Evolutionary conservation across 768 basidiomycete species (phyloP), one percentile per base, ranked within the genome.

Genomic region (Xanthoconium purpureum): DNA sequence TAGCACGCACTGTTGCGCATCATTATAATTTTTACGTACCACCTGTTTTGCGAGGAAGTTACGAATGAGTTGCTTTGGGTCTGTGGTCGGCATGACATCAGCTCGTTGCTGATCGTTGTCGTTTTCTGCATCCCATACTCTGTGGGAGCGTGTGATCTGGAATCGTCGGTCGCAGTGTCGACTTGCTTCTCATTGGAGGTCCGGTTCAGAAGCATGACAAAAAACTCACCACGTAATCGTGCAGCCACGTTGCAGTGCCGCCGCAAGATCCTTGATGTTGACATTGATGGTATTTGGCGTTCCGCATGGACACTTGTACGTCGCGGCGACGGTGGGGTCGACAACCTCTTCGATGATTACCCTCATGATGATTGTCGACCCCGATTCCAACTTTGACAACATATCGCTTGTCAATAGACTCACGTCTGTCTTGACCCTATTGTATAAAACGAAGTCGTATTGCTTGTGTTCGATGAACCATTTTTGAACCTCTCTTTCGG

Each of bases 381-480:
- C 45, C 6, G 55, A 6, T 15, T 29, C 5, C 45, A 58, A 5
- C 11, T 38, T 15, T n/a, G 56, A 48, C 32, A 42, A 45, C 10
- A 51, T 15, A 14, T 57, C 29, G 13, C 35, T 47, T 7, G 57
- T 35, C 29, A 51, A 38, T 28, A 17, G 33, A 6, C 33, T 33
- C 45, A 43, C 33, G 15, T 24, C n/a, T 8, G 29, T 47, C 15
- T 47, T 28, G 3, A 43, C 46, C 8, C 32, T 11, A 10, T 38
- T 33, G 6, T 52, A 52, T 10, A 57, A 38, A 14, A 58, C 42
- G 7, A 59, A 57, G 17, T 58, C 40, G 3, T 57, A 52, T 18
- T 10, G 50, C 35, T 47, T 51, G n/a, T 35, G 29, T 7, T 47
- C 24, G 0, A 52, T 52, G n/a, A 57, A 59, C 58, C 58, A 52